Conservation (phyloP, 1,284 basidiomycete genomes). For the Paramarasmius palmivorus region DNA sequence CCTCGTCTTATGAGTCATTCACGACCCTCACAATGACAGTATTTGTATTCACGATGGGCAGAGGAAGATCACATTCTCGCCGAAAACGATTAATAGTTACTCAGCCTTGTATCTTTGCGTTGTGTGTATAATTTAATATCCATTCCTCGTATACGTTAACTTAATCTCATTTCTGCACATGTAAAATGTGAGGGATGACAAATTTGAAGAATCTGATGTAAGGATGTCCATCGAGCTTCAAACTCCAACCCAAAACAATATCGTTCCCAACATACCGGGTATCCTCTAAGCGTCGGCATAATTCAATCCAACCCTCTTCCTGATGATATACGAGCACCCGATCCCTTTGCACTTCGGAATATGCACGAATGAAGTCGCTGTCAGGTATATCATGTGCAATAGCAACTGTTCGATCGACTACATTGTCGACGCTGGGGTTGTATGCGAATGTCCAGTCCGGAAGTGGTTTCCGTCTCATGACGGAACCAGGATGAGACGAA, state of each 20-base stretch:
- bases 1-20: too few species aligned
- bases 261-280: background rate
- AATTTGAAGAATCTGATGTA: slow-evolving; percentile 6
- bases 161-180: too few species aligned
- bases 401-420: background rate
- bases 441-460: background rate
- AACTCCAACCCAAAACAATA: slow-evolving; percentile 3
- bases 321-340: background rate
- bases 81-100: too few species aligned
- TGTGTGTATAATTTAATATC: too few species aligned
- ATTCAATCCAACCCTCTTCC: slow-evolving; percentile 1
- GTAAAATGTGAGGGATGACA: slow-evolving; percentile 1
- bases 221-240: slow-evolving; percentile 1
- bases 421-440: background rate
- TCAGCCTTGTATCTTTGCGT: too few species aligned
- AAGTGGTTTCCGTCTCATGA: background rate
- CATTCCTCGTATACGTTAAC: too few species aligned
- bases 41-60: too few species aligned
- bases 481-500: background rate
- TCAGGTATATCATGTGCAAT: background rate
- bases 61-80: too few species aligned
- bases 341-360: background rate
- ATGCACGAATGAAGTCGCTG: background rate
- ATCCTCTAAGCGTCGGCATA: background rate
- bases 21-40: too few species aligned